Base-by-base conservation (phyloP, 352 stramenopile genomes). In the Pythium scleroteichum region DNA sequence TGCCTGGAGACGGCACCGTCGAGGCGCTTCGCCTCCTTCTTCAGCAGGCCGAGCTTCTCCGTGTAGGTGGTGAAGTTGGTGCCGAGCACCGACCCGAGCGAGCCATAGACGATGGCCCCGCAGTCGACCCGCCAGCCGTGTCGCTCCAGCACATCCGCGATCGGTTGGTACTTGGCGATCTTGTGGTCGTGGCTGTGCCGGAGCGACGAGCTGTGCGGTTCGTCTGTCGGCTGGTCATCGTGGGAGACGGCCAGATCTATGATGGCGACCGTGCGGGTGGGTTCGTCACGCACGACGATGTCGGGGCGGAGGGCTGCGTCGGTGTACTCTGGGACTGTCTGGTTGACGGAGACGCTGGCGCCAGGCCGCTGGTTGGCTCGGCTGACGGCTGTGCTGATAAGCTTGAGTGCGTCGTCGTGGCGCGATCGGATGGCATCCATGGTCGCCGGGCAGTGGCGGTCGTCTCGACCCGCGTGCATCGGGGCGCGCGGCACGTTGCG, bases 1-100 rank as follows among this genome's bases (percentile, higher is more conserved):
- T 33, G 24, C 2, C 23, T 33, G 0, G 42, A 61, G 0, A 42
- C 17, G 7, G 20, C 24, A 19, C n/a, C 26, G 12, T 46, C 32
- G 24, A 47, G 42, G 22, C 39, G 17, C 40, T 48, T 53, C 17
- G 42, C 54, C 2, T 26, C 38, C 0, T 20, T 19, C 54, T 53
- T 53, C 1, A 53, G 54, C n/a, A 49, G 19, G 19, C 42, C 41
- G 41, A 61, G 53, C 7, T 38, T 16, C 53, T 61, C 33, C n/a
- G 53, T 53, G 39, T 52, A 50, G 8, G 42, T 20, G 16, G 41
- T 45, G 42, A 23, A 47, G 53, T 53, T 61, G 20, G 23, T 33
- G 23, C 20, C 6, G 16, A 26, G 3, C 22, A 61, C 53, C 23
- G 23, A 29, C 38, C 53, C 42, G 41, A 61, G 24, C 13, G 53